Conservation (phyloP, 2,329 filamentous ascomycete genomes). For the Aspergillus pseudoterreus region DNA sequence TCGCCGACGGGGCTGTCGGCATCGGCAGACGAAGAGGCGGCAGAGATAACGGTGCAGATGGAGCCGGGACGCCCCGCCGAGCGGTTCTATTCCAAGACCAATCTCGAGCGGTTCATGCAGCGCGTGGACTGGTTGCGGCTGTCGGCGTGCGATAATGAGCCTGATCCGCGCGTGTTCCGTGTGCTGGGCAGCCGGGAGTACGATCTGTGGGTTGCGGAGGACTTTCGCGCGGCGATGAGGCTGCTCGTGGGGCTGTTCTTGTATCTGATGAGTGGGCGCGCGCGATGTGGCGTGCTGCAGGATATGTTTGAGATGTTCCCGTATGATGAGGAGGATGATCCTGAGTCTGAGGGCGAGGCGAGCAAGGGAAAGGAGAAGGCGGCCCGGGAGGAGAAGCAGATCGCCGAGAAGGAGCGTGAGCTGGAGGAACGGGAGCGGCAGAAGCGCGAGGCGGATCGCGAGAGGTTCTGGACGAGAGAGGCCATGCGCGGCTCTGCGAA, state of each 20-base stretch:
- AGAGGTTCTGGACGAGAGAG: conserved; percentile 8
- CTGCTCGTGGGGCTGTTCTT: conserved; percentile 18
- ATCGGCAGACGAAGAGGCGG: neutral
- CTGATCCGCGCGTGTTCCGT: conserved; percentile 16
- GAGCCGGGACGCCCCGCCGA: neutral
- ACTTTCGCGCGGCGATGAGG: conserved; percentile 17
- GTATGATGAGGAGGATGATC: conserved; percentile 10
- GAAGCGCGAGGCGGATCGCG: conserved; percentile 9
- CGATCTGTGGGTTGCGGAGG: conserved; percentile 21
- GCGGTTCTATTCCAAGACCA: conserved; percentile 14
- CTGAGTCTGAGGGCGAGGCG: conserved; percentile 7
- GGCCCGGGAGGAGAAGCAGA: conserved; percentile 8
- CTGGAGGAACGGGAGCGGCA: conserved; percentile 9
- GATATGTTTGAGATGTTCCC: conserved; percentile 17
- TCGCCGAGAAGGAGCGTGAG: conserved; percentile 9
- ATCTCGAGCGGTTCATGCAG: conserved; percentile 15
- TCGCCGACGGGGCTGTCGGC: neutral
- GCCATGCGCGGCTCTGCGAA: conserved; percentile 7
- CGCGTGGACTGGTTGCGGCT: conserved; percentile 14
- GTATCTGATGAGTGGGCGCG: conserved; percentile 27
- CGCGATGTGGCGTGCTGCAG: conserved; percentile 22
- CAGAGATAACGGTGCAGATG: neutral
- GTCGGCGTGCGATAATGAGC: conserved; percentile 14
- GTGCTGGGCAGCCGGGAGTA: conserved; percentile 24
- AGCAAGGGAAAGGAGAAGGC: neutral